These are phyloP conservation scores for Acanthamoeba triangularis DNA, from an alignment of 208 protist genomes.

Conservation along the genomic window DNA sequence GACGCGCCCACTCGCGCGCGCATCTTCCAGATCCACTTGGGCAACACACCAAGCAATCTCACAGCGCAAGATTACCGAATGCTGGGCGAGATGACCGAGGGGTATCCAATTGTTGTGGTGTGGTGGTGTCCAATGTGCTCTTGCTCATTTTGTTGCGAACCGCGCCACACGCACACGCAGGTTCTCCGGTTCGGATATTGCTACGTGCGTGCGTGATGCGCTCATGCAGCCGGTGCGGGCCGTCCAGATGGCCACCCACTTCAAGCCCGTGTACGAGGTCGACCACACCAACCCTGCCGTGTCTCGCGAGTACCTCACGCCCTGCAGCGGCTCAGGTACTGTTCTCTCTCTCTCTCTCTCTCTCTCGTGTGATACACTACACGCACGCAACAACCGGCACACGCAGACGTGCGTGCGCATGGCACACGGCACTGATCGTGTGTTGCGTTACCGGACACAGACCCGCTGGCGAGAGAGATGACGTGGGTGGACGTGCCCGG, in stretches of 20 bases:
- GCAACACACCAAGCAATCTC: constrained; percentile 95
- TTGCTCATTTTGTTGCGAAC: neutral
- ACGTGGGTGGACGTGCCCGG: constrained; percentile 94
- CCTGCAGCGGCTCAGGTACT: constrained; percentile 22
- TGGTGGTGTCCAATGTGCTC: constrained; percentile 8
- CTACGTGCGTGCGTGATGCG: constrained; percentile 97
- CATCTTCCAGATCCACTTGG: constrained; percentile 98
- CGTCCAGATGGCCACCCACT: constrained; percentile 98
- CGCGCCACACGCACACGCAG: constrained; percentile 65
- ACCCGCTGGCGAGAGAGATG: constrained; percentile 95
- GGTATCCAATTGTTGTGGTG: constrained; percentile 78
- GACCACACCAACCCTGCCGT: neutral
- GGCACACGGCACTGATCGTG: no score
- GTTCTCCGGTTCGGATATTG: constrained; percentile 98
- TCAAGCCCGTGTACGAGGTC: constrained; percentile 93
- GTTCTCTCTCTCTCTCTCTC: neutral
- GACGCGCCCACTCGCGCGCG: constrained; percentile 91
- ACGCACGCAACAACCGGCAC: no score
- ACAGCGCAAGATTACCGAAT: constrained; percentile 94
- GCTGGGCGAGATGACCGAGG: constrained; percentile 95
- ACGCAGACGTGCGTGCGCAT: no score
- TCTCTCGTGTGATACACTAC: neutral
- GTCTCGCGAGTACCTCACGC: constrained; percentile 32
- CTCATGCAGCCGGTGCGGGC: constrained; percentile 98
- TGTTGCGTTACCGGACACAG: neutral